Evolutionary conservation across 2,329 filamentous ascomycete species (phyloP).

Genomic region (Diaporthe humulicola): DNA sequence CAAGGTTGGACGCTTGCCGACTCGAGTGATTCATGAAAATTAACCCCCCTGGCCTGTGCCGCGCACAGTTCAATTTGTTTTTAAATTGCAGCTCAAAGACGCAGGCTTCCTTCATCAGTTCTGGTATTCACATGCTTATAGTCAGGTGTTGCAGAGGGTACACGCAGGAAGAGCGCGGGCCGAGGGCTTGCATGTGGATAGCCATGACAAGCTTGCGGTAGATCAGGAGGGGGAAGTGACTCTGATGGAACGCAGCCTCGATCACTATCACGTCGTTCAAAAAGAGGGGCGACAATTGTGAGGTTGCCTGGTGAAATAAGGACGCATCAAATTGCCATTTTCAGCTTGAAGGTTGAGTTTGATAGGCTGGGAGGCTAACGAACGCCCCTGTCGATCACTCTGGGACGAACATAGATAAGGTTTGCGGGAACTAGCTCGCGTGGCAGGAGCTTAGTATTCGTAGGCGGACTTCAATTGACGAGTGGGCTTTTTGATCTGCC

Average conservation of each 20-base stretch:
- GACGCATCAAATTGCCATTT: background rate
- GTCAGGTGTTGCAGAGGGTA: background rate
- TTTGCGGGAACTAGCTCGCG: background rate
- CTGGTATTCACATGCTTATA: background rate
- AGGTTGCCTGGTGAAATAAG: background rate
- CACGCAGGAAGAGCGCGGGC: background rate
- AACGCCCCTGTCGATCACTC: background rate
- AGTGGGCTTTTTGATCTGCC: background rate
- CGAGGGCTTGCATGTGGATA: background rate
- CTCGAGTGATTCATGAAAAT: background rate
- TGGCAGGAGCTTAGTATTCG: background rate
- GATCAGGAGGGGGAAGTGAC: no score
- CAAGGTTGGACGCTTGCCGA: background rate
- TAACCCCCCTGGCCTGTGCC: background rate
- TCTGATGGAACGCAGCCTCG: background rate
- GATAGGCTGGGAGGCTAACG: background rate
- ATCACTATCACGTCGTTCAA: background rate
- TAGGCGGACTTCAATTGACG: background rate
- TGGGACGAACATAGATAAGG: slow-evolving; percentile 7
- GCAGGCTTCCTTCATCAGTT: background rate
- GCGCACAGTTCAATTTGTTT: background rate
- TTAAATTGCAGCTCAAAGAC: background rate
- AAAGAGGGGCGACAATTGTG: background rate
- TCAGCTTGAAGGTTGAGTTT: background rate
- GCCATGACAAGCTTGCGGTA: background rate